A percentile compares a stretch with the other conserved stretches of the same genome.
Evolutionary conservation across 352 stramenopile species (phyloP).

Genomic region (Globisporangium acanthophoron): DNA sequence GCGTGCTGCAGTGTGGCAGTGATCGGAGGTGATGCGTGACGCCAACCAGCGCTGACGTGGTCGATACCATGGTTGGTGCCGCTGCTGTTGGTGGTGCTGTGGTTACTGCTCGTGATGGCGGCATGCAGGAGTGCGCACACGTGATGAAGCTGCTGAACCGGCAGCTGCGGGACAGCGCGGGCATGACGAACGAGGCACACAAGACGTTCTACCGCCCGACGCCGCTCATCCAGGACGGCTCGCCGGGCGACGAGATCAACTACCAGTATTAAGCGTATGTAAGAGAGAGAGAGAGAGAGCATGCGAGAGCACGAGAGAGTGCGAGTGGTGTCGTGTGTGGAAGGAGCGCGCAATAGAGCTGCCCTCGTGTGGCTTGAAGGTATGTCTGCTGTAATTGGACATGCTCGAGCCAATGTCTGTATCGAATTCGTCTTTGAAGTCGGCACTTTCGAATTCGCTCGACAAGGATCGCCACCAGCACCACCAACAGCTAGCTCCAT

Average conservation of each 20-base stretch:
- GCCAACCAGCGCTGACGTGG: neutral
- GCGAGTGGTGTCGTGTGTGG: neutral
- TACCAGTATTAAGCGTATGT: slow-evolving; percentile 4
- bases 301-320: neutral
- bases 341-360: neutral
- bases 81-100: neutral
- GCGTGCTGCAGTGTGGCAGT: neutral
- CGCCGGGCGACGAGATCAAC: slow-evolving; percentile 2
- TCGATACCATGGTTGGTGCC: neutral
- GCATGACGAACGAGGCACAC: slow-evolving; percentile 29
- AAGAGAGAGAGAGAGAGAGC: no score
- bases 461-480: no score
- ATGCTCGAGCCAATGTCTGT: neutral
- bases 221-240: slow-evolving; percentile 13
- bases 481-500: neutral
- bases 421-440: neutral
- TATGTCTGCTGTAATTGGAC: neutral
- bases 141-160: slow-evolving; percentile 67
- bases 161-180: slow-evolving; percentile 51
- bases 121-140: slow-evolving; percentile 45
- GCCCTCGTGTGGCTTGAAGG: neutral
- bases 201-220: slow-evolving; percentile 24
- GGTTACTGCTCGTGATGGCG: neutral
- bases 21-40: neutral
- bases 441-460: no score